phyloP scores from a whole-genome alignment of 306 rosid species.

The Ziziphus jujuba region DNA sequence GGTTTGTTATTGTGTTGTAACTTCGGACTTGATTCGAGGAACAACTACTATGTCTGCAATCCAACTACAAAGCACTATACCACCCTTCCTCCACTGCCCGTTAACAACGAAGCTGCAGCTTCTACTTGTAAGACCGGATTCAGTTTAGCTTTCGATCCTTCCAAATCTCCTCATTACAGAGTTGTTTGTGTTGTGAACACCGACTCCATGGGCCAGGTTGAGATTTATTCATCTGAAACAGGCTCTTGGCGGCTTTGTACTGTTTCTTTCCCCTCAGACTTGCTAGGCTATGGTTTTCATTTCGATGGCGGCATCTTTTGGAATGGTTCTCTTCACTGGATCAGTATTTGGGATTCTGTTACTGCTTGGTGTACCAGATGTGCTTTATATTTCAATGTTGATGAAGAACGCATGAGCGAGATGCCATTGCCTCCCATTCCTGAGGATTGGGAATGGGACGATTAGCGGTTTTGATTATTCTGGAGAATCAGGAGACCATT shows the following conservation, averaged over 20 bases:
- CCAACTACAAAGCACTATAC: too few relatives aligned
- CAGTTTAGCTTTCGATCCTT: constrained; percentile 4
- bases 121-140: too few relatives aligned
- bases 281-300: too few relatives aligned
- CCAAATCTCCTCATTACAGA: not conserved
- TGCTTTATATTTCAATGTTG: too few relatives aligned
- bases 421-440: not conserved
- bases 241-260: not conserved
- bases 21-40: not conserved
- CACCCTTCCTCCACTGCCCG: too few relatives aligned
- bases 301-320: not conserved
- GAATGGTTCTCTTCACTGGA: not conserved
- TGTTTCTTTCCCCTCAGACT: not conserved
- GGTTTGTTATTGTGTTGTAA: constrained; percentile 25
- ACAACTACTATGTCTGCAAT: constrained; percentile 1
- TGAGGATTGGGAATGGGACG: not conserved
- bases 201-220: not conserved
- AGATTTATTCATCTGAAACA: not conserved
- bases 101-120: too few relatives aligned
- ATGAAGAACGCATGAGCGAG: too few relatives aligned
- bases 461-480: not conserved
- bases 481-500: constrained; percentile 19
- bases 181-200: not conserved
- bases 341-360: not conserved
- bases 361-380: too few relatives aligned